Evolutionary conservation across 75 land plant genomes (phyloP).

Genomic region (Pinus tabuliformis): DNA sequence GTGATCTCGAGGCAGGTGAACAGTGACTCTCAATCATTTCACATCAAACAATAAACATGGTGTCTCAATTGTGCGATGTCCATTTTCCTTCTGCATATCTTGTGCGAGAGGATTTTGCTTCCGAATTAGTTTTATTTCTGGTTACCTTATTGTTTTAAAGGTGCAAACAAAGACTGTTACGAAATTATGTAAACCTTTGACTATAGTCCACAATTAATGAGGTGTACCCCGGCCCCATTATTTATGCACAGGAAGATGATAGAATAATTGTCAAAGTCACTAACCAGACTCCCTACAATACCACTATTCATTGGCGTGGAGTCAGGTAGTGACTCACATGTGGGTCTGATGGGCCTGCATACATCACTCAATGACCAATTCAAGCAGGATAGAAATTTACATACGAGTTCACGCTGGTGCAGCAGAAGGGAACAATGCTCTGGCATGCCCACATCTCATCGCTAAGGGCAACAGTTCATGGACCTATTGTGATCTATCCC

Average conservation of each 20-base stretch:
- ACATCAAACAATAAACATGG: too few relatives aligned
- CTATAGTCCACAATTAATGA: constrained; percentile 45
- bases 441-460: too few relatives aligned
- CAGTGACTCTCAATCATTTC: too few relatives aligned
- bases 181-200: constrained; percentile 31
- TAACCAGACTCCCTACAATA: constrained; percentile 39
- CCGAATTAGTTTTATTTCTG: too few relatives aligned
- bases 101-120: too few relatives aligned
- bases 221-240: constrained; percentile 49
- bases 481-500: constrained; percentile 8
- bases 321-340: constrained; percentile 30
- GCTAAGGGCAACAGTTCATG: too few relatives aligned
- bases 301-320: constrained; percentile 59
- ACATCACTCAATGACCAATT: constrained; percentile 36
- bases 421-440: constrained; percentile 36
- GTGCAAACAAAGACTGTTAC: constrained; percentile 10
- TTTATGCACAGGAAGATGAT: constrained; percentile 47
- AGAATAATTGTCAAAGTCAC: constrained; percentile 37
- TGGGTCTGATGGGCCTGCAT: constrained; percentile 41
- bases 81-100: too few relatives aligned
- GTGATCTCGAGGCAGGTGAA: too few relatives aligned
- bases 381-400: constrained; percentile 36
- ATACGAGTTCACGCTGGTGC: constrained; percentile 38
- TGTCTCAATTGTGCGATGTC: too few relatives aligned
- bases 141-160: background rate